These are phyloP conservation scores for Komagataella phaffii DNA, from an alignment of 805 yeast species.

Conservation along the genomic window DNA sequence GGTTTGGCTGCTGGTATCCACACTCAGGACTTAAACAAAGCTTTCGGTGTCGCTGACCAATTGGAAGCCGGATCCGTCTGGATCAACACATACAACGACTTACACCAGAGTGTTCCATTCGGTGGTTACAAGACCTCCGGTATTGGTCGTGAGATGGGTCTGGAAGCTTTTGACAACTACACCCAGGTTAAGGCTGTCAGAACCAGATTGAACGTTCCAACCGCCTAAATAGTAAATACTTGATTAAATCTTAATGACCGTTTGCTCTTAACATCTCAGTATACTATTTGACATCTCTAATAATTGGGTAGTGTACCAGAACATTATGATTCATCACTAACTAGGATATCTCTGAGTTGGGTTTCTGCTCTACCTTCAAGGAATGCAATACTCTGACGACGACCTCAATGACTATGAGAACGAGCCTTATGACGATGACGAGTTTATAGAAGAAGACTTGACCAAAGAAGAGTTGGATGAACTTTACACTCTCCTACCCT, in stretches of 20 bases:
- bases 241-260: background rate
- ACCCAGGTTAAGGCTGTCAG: constrained; percentile 82
- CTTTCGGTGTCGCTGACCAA: constrained; percentile 60
- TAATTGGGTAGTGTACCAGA: background rate
- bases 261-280: background rate
- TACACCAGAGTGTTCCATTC: constrained; percentile 80
- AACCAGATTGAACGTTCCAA: constrained; percentile 12
- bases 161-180: constrained; percentile 74
- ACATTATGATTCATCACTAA: background rate
- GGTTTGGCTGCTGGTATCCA: constrained; percentile 91
- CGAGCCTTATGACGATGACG: constrained; percentile 16
- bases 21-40: constrained; percentile 61
- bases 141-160: constrained; percentile 88
- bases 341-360: background rate
- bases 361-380: background rate
- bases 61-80: constrained; percentile 84
- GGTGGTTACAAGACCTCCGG: constrained; percentile 92
- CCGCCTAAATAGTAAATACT: background rate
- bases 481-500: constrained; percentile 29
- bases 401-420: constrained; percentile 2
- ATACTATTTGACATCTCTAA: background rate
- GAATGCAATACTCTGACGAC: background rate
- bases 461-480: constrained; percentile 28
- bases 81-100: constrained; percentile 83
- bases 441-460: constrained; percentile 23